Conservation (phyloP, 1,284 basidiomycete species). For the Xanthoconium separans region DNA sequence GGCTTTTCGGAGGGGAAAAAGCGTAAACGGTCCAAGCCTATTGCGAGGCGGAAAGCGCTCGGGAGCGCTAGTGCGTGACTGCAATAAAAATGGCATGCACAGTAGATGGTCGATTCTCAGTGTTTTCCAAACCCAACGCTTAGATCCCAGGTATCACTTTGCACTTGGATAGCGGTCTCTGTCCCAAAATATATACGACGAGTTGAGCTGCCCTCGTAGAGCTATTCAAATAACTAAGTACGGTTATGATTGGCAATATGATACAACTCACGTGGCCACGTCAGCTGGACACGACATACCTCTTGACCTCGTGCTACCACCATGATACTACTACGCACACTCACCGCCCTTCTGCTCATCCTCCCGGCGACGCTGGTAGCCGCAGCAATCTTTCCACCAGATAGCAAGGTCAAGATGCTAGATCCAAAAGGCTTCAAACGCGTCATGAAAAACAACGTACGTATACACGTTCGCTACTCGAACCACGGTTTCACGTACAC, state of each 20-base stretch:
- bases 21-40: constrained; percentile 73
- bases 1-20: constrained; percentile 88
- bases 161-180: too few relatives aligned
- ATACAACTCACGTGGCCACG: constrained; percentile 10
- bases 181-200: too few relatives aligned
- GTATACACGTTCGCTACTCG: constrained; percentile 27
- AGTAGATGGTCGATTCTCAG: too few relatives aligned
- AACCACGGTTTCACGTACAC: background rate
- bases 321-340: constrained; percentile 28
- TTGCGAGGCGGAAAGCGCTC: constrained; percentile 54
- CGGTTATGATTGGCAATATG: too few relatives aligned
- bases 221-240: too few relatives aligned
- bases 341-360: constrained; percentile 26
- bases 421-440: constrained; percentile 73
- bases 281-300: constrained; percentile 6
- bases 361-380: constrained; percentile 54
- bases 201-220: too few relatives aligned
- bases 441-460: constrained; percentile 74
- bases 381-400: constrained; percentile 72
- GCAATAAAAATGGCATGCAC: too few relatives aligned
- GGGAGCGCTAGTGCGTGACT: constrained; percentile 11
- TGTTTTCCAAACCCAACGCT: too few relatives aligned
- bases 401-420: constrained; percentile 72
- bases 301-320: constrained; percentile 5
- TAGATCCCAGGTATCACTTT: too few relatives aligned